Percentiles rank a stretch among this genome's conserved stretches.
These are phyloP conservation scores for Nepenthes mirabilis DNA, from an alignment of 148 eudicot genomes.

Conservation along the genomic window DNA sequence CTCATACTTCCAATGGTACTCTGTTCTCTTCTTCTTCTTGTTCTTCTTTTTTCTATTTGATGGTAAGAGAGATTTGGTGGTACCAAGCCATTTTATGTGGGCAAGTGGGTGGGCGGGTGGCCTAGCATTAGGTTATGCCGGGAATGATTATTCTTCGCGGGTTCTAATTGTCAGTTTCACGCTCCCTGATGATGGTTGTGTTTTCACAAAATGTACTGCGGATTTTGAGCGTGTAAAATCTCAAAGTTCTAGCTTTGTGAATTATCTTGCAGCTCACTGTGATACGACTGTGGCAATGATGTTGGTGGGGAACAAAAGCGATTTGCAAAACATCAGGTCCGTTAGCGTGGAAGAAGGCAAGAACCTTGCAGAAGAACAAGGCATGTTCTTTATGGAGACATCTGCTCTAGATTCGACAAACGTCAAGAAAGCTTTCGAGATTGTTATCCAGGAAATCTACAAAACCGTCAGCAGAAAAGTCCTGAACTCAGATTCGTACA, in stretches of 20 bases:
- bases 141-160: too few species aligned
- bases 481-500: constrained; percentile 59
- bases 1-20: too few species aligned
- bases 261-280: constrained; percentile 44
- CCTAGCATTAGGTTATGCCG: too few species aligned
- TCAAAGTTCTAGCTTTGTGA: not conserved
- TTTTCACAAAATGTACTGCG: too few species aligned
- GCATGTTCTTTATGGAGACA: constrained; percentile 66
- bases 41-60: too few species aligned
- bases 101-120: too few species aligned
- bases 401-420: constrained; percentile 68
- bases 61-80: too few species aligned
- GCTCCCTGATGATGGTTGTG: not conserved
- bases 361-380: constrained; percentile 54
- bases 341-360: constrained; percentile 55
- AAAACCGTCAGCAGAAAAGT: constrained; percentile 44
- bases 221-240: not conserved
- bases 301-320: constrained; percentile 57
- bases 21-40: too few species aligned
- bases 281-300: constrained; percentile 60
- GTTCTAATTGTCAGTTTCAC: not conserved
- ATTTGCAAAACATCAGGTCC: constrained; percentile 53
- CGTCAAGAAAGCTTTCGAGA: constrained; percentile 52
- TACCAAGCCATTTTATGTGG: too few species aligned
- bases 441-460: constrained; percentile 51